Base-by-base conservation (phyloP, 176 grass and related monocot genomes). In the Carex littledalei region DNA sequence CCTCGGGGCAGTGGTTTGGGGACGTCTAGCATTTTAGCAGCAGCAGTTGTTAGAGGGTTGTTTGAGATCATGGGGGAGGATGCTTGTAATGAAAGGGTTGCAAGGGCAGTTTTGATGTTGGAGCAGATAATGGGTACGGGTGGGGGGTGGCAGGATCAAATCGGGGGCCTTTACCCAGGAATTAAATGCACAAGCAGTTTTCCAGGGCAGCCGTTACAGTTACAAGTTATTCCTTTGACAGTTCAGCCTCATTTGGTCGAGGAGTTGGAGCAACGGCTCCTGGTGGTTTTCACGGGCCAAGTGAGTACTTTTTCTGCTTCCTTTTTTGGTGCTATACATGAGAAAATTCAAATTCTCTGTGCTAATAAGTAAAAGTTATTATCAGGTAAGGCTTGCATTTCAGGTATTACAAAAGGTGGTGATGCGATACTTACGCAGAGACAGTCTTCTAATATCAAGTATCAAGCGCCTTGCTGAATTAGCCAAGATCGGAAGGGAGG, bases 91-190 rank as follows among this genome's bases (percentile, higher is more conserved):
- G 95, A 90, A 34, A 93, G 84, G 87, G 89, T 98, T 70, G 93
- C 89, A 50, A 91, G 91, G 80, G 89, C 88, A 80, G 93, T 98
- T 80, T 84, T 98, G 78, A 88, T 94, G 50, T 78, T 92, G 67
- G 95, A 95, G 24, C 93, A 98, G 84, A 86, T 95, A 87, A 98
- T 98, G 95, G 95, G 95, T 22, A 95, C 95, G 2, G 93, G 95
- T 20, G 95, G 95, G 53, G 95, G 95, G 8, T 98, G 95, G 95
- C 95, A 98, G 73, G 95, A 98, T 84, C 95, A 98, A 79, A 93
- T 98, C 56, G 95, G 95, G 34, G 95, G 89, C 49, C 64, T 98
- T 12, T 98, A 95, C 76, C 91, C 91, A 17, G 95, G 95, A 61
- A 94, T 98, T 89, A 98, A 98, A 41, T 93, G 89, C 74, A 92